Evolutionary conservation across 331 rosid genomes (phyloP).

Genomic region (Pyrus hybrid): DNA sequence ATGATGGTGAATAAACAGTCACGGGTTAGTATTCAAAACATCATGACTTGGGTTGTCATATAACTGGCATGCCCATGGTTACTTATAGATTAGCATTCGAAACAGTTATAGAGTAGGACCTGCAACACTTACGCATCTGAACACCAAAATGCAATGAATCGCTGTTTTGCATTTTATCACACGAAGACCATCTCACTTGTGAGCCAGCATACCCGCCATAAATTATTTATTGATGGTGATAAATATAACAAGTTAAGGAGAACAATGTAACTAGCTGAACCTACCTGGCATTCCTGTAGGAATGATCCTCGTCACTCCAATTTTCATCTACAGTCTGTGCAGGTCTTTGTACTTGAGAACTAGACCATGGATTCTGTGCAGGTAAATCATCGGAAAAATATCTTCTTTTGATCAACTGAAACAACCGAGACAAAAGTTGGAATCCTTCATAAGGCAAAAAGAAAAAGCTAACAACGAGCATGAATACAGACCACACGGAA

Average conservation of each 20-base stretch:
- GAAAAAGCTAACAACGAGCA: not conserved
- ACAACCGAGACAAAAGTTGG: conserved; percentile 20
- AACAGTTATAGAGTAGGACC: not conserved
- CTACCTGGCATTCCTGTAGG: conserved; percentile 52
- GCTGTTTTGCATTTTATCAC: not conserved
- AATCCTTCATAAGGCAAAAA: conserved; percentile 1
- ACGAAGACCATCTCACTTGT: not conserved
- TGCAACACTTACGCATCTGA: not conserved
- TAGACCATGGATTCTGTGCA: conserved; percentile 57
- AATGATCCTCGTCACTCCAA: conserved; percentile 49
- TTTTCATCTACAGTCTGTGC: conserved; percentile 62
- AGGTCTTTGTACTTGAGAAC: conserved; percentile 47
- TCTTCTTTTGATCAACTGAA: conserved; percentile 83
- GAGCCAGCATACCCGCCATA: not conserved
- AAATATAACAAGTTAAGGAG: not conserved
- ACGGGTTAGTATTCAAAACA: not conserved
- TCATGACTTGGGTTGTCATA: not conserved
- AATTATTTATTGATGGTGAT: not conserved
- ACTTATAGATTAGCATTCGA: not conserved
- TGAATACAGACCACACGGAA: conserved; percentile 65
- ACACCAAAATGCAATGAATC: not conserved
- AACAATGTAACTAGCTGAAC: not conserved
- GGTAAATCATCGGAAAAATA: conserved; percentile 87
- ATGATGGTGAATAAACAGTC: not conserved
- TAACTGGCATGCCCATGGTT: not conserved